A percentile compares a stretch with the other conserved stretches of the same genome.
Conservation (phyloP, 2,329 filamentous ascomycete species). For the Aureobasidium musti region DNA sequence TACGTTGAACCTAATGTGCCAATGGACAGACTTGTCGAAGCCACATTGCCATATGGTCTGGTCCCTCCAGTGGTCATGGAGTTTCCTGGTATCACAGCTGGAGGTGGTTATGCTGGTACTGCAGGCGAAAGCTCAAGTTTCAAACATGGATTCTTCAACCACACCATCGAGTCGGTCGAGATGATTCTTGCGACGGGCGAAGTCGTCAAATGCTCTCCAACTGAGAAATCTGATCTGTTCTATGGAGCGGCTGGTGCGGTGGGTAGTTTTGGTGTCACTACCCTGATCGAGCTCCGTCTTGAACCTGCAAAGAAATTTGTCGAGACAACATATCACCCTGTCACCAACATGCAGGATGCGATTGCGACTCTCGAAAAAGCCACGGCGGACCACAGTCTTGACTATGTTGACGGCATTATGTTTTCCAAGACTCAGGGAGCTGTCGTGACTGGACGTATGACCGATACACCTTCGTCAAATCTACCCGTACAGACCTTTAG, state of each 20-base stretch:
- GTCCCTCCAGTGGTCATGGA: constrained; percentile 70
- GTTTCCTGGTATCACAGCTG: constrained; percentile 71
- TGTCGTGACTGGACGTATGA: constrained; percentile 50
- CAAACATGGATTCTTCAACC: constrained; percentile 66
- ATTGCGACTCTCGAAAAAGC: constrained; percentile 45
- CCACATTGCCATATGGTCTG: constrained; percentile 58
- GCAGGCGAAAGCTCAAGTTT: constrained; percentile 70
- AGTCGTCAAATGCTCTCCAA: constrained; percentile 54
- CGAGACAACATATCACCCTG: constrained; percentile 52
- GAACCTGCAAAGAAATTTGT: constrained; percentile 52
- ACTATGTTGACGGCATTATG: constrained; percentile 56
- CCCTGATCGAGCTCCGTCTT: constrained; percentile 55
- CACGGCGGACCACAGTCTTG: constrained; percentile 42
- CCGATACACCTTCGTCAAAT: constrained; percentile 34
- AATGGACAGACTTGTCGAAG: constrained; percentile 64
- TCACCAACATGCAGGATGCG: constrained; percentile 47
- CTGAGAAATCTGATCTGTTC: constrained; percentile 61
- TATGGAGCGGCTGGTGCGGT: constrained; percentile 65
- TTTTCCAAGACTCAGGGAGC: constrained; percentile 48
- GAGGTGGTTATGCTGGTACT: constrained; percentile 67
- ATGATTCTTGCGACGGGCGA: constrained; percentile 65
- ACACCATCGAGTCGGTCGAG: constrained; percentile 62
- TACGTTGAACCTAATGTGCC: constrained; percentile 71
- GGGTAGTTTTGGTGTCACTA: constrained; percentile 69
- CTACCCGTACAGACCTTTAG: constrained; percentile 43